Percentiles rank a stretch among this genome's conserved stretches.
Evolutionary conservation across 2,329 filamentous ascomycete genomes (phyloP).

Genomic region (Colletotrichum euphorbiae): DNA sequence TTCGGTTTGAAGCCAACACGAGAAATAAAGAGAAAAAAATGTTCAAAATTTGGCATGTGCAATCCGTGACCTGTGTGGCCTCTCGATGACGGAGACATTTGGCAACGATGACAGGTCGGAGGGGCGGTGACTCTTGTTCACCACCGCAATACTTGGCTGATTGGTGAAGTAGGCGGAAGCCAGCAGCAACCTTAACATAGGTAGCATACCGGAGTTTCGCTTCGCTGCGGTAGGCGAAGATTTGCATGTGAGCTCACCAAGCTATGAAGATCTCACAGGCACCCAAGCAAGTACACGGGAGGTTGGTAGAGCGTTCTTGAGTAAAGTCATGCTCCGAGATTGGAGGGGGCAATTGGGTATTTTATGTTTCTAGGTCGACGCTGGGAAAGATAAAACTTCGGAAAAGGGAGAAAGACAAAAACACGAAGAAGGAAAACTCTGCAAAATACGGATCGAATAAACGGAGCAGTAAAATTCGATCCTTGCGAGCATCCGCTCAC

Average conservation of each 20-base stretch:
- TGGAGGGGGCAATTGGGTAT: slow-evolving; percentile 16
- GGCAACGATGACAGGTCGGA: slow-evolving; percentile 9
- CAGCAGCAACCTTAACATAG: slow-evolving; percentile 29
- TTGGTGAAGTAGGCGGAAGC: slow-evolving; percentile 21
- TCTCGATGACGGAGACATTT: slow-evolving; percentile 19
- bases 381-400: slow-evolving; percentile 5
- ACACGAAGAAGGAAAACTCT: slow-evolving; percentile 32
- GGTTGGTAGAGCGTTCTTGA: not conserved
- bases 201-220: slow-evolving; percentile 30
- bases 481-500: slow-evolving; percentile 33
- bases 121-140: slow-evolving; percentile 18
- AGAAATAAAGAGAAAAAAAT: slow-evolving; percentile 33
- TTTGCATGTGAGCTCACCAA: slow-evolving; percentile 40
- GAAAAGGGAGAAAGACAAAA: not conserved
- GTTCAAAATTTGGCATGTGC: slow-evolving; percentile 24
- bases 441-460: slow-evolving; percentile 34
- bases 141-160: slow-evolving; percentile 20
- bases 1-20: slow-evolving; percentile 32
- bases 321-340: not conserved
- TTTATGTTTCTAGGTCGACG: slow-evolving; percentile 27
- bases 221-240: slow-evolving; percentile 36
- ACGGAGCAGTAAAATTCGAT: slow-evolving; percentile 38
- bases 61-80: slow-evolving; percentile 26
- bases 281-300: slow-evolving; percentile 22
- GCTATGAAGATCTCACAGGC: slow-evolving; percentile 37